Evolutionary conservation across 805 yeast species (phyloP).

Genomic region (Priceomyces fermenticarens): DNA sequence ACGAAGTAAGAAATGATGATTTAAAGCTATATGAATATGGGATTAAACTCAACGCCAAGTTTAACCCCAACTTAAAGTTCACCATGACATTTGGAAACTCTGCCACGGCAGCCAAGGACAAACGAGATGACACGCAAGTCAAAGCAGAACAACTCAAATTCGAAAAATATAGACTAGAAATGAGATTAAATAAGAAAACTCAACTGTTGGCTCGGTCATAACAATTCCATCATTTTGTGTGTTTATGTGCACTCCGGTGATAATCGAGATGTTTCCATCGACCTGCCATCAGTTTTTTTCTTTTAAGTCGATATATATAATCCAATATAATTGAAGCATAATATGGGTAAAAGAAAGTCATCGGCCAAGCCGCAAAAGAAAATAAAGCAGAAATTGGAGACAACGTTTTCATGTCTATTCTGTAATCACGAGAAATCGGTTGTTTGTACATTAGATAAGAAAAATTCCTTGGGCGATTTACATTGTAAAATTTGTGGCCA

Average conservation of each 20-base stretch:
- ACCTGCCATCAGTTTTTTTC: no score
- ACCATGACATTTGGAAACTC: conserved; percentile 22
- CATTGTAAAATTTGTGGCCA: conserved; percentile 95
- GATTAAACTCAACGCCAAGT: conserved; percentile 34
- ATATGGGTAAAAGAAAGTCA: conserved; percentile 78
- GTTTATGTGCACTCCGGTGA: no score
- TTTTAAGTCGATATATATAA: no score
- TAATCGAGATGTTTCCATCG: no score
- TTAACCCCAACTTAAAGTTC: conserved; percentile 35
- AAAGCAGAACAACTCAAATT: conserved; percentile 38
- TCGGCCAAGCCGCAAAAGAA: conserved; percentile 78
- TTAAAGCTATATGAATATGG: conserved; percentile 40
- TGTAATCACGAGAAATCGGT: conserved; percentile 96
- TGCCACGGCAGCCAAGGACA: conserved; percentile 5
- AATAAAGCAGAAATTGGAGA: conserved; percentile 73
- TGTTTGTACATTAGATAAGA: conserved; percentile 83
- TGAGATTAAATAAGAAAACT: conserved; percentile 45
- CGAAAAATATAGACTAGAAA: conserved; percentile 45
- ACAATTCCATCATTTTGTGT: background rate
- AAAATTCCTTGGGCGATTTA: conserved; percentile 75
- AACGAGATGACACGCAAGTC: conserved; percentile 9
- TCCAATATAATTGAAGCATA: no score
- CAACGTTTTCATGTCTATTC: conserved; percentile 84
- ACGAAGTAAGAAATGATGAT: conserved; percentile 31
- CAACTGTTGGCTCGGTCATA: conserved; percentile 18